A percentile compares a stretch with the other conserved stretches of the same genome.
These are phyloP conservation scores for Podaxis sp. DNA, from an alignment of 768 basidiomycete genomes.

Conservation along the genomic window DNA sequence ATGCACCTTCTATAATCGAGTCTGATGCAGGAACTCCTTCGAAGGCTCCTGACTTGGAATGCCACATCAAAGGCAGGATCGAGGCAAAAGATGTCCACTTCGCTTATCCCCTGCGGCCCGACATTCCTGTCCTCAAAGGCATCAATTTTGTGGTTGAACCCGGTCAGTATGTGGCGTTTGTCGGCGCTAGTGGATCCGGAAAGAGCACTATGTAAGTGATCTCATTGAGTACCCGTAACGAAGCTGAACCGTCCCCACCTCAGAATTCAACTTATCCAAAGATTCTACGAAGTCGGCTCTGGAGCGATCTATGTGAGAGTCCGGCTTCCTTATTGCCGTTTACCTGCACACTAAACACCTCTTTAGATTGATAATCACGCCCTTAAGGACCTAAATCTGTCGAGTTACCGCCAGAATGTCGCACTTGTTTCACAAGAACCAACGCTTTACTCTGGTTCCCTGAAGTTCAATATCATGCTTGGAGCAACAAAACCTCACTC, in stretches of 20 bases:
- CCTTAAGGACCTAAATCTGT: slow-evolving; percentile 66
- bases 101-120: slow-evolving; percentile 78
- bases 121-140: slow-evolving; percentile 70
- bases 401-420: slow-evolving; percentile 77
- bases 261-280: slow-evolving; percentile 69
- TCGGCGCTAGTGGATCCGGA: slow-evolving; percentile 70
- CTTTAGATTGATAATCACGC: slow-evolving; percentile 59
- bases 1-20: slow-evolving; percentile 68
- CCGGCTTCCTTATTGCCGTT: neutral
- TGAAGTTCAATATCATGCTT: slow-evolving; percentile 81
- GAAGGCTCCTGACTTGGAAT: slow-evolving; percentile 28
- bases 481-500: slow-evolving; percentile 68
- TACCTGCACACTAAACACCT: neutral
- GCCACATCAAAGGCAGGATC: neutral
- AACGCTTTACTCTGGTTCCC: slow-evolving; percentile 75
- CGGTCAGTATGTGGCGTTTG: slow-evolving; percentile 70
- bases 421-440: slow-evolving; percentile 86
- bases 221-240: neutral
- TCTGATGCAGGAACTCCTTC: slow-evolving; percentile 48
- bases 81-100: slow-evolving; percentile 65
- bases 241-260: slow-evolving; percentile 1
- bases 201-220: slow-evolving; percentile 64
- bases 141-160: slow-evolving; percentile 62
- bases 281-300: slow-evolving; percentile 70
- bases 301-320: slow-evolving; percentile 51